Evolutionary conservation across 2,329 filamentous ascomycete species (phyloP), one percentile per base, ranked within the genome.

Genomic region (Fusarium buxicola): DNA sequence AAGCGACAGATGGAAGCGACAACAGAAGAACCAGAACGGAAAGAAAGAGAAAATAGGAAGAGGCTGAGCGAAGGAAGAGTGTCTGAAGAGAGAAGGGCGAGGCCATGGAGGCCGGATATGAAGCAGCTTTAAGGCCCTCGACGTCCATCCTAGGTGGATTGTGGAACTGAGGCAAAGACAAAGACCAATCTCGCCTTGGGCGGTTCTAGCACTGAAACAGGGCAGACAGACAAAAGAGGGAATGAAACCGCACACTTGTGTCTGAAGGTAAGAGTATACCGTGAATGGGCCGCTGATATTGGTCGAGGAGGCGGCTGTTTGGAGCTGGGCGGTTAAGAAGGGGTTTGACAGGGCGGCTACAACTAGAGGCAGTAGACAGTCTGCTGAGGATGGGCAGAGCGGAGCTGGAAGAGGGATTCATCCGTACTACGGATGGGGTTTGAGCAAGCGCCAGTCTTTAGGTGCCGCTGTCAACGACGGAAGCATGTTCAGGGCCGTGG

Each of bases 191-290:
- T 71, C 69, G 67, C 63, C 55, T 13, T 66, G 59, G 72, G 71
- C 69, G 71, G 65, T 52, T 70, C 62, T 60, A 41, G 13, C 43
- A 67, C 61, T 75, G 74, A 76, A 74, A 74, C 73, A 58, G 65
- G 63, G 60, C 50, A 59, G 48, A 39, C 43, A 45, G 64, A 41
- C 55, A 13, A 47, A 64, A 72, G 63, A 63, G 71, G 74, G 73
- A 74, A 77, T 85, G 83, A 86, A 86, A 86, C 83, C 72, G 65
- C 69, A 72, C 73, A 74, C 62, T 74, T 79, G 83, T 85, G 75
- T 85, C 81, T 78, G 74, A 81, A 80, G 67, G 69, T 72, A 69
- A 74, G 73, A 75, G 77, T 75, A 69, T 73, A 69, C 66, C 62
- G 70, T 61, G 63, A 73, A 79, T 67, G 74, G 76, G 75, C 75